Evolutionary conservation across 1,284 basidiomycete genomes (phyloP).

Genomic region (Tylopilus orsonianus): DNA sequence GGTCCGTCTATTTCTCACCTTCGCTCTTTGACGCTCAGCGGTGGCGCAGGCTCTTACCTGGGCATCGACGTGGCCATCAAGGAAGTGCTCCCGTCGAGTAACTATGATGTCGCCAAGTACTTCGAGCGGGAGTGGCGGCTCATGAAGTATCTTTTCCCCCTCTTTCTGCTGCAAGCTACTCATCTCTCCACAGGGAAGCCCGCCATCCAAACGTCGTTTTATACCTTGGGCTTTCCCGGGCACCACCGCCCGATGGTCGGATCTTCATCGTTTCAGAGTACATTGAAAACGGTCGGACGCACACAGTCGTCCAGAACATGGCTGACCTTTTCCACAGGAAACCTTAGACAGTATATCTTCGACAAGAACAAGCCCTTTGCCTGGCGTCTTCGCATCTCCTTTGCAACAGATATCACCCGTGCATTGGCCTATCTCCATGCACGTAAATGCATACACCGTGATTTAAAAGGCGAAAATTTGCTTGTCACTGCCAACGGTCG

Average conservation of each 20-base stretch:
- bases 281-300: conserved; percentile 66
- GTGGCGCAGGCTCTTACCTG: conserved; percentile 73
- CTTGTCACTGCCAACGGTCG: conserved; percentile 91
- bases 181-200: conserved; percentile 52
- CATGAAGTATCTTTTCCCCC: conserved; percentile 63
- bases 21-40: conserved; percentile 4
- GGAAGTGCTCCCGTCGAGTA: conserved; percentile 85
- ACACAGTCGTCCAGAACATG: not conserved
- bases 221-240: conserved; percentile 90
- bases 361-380: conserved; percentile 80
- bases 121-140: conserved; percentile 97
- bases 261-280: conserved; percentile 91
- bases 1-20: conserved; percentile 44
- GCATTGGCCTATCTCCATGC: conserved; percentile 98
- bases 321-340: conserved; percentile 43
- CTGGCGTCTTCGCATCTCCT: conserved; percentile 89
- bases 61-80: conserved; percentile 97
- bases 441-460: conserved; percentile 82
- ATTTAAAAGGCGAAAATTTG: conserved; percentile 97
- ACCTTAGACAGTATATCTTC: conserved; percentile 85
- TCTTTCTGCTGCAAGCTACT: not conserved
- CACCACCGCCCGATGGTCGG: conserved; percentile 78
- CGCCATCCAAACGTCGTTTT: conserved; percentile 93
- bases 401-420: conserved; percentile 91
- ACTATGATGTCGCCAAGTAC: conserved; percentile 95